A percentile compares a stretch with the other conserved stretches of the same genome.
These are phyloP conservation scores for Penicillium lividum DNA, from an alignment of 495 filamentous ascomycete species.

Conservation along the genomic window DNA sequence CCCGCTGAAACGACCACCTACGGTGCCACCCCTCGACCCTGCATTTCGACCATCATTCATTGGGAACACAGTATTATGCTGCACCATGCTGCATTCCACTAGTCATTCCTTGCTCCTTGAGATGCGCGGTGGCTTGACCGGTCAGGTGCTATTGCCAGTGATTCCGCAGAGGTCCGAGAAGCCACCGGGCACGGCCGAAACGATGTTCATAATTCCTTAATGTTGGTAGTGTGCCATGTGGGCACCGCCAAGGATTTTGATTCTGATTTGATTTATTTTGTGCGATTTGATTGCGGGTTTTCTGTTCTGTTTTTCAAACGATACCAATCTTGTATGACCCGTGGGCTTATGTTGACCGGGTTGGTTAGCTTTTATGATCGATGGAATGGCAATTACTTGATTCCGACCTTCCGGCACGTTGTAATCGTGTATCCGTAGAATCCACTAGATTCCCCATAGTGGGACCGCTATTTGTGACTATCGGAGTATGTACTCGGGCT, in stretches of 20 bases:
- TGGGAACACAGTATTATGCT: neutral
- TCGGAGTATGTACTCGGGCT: neutral
- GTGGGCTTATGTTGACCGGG: slow-evolving; percentile 32
- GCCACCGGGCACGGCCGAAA: slow-evolving; percentile 28
- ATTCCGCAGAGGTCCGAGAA: slow-evolving; percentile 36
- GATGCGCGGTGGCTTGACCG: slow-evolving; percentile 13
- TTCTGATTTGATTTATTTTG: slow-evolving; percentile 17
- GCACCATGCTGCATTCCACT: neutral
- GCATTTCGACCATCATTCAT: neutral
- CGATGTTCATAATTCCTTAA: slow-evolving; percentile 32
- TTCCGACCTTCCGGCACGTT: neutral
- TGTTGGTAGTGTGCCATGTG: slow-evolving; percentile 17
- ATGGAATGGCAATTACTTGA: slow-evolving; percentile 33
- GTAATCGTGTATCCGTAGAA: neutral
- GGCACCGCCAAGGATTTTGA: slow-evolving; percentile 11
- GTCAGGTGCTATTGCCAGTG: slow-evolving; percentile 23
- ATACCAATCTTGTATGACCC: slow-evolving; percentile 43
- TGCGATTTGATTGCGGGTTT: slow-evolving; percentile 16
- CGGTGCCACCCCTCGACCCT: neutral
- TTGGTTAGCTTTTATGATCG: slow-evolving; percentile 39
- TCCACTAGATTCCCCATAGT: neutral
- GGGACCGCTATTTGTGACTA: neutral
- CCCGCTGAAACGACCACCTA: neutral
- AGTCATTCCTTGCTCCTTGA: slow-evolving; percentile 1
- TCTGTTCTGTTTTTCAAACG: slow-evolving; percentile 35